phyloP scores from a whole-genome alignment of 768 basidiomycete genomes.

The Boletus subparvulus region DNA sequence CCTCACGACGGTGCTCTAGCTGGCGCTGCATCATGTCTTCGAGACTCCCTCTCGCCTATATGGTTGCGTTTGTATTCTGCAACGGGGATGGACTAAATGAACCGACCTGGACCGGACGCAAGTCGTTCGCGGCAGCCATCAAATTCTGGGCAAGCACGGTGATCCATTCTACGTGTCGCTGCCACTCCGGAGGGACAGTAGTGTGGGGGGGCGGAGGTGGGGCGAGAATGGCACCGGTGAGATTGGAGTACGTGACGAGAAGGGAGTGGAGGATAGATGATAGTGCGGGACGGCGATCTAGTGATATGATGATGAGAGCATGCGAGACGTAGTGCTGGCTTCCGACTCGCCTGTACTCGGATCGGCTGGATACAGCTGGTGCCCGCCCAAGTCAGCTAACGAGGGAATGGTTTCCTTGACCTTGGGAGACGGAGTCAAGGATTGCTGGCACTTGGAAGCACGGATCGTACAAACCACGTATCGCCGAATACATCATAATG shows the following conservation, averaged over 20 bases:
- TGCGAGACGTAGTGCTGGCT: background rate
- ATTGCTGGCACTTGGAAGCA: constrained; percentile 11
- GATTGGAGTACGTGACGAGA: constrained; percentile 73
- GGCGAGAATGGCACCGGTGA: constrained; percentile 66
- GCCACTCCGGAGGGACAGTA: constrained; percentile 62
- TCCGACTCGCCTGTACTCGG: constrained; percentile 58
- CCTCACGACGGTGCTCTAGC: constrained; percentile 68
- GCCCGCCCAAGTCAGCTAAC: constrained; percentile 76
- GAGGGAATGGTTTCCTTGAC: constrained; percentile 83
- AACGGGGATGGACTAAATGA: background rate
- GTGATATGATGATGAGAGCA: constrained; percentile 7
- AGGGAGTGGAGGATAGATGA: constrained; percentile 72
- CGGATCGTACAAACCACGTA: constrained; percentile 74
- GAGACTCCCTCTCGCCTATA: constrained; percentile 74
- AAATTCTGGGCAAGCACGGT: constrained; percentile 79
- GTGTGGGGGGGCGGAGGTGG: constrained; percentile 57
- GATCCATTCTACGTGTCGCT: constrained; percentile 77
- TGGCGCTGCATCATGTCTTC: constrained; percentile 82
- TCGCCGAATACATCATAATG: constrained; percentile 85
- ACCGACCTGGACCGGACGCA: constrained; percentile 81
- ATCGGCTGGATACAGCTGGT: constrained; percentile 77
- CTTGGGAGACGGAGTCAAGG: constrained; percentile 38
- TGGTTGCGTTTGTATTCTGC: background rate
- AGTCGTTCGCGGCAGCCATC: constrained; percentile 86
- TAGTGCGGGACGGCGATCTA: constrained; percentile 78